Conservation (phyloP, 164 flowering plant species). For the Aristolochia californica region DNA sequence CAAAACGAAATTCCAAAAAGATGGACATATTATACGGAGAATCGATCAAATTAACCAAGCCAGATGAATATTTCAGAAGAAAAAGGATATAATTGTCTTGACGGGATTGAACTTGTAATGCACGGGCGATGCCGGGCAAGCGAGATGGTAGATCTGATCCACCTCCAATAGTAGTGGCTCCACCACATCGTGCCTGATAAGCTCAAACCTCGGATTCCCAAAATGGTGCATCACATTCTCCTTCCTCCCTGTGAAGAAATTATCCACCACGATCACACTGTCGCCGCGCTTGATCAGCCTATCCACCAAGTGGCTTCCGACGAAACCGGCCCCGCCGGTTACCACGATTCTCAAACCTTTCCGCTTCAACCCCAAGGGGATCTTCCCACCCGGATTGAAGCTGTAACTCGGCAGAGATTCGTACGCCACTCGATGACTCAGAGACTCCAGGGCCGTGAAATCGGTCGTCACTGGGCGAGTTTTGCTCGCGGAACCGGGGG, state of each 20-base stretch:
- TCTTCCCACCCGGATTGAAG: constrained; percentile 36
- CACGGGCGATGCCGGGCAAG: constrained; percentile 90
- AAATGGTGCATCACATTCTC: constrained; percentile 88
- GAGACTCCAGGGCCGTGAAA: constrained; percentile 1
- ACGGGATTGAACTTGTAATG: constrained; percentile 95
- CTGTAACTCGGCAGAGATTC: neutral
- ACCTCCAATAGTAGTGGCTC: constrained; percentile 80
- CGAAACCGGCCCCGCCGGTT: constrained; percentile 93
- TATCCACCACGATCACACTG: constrained; percentile 86
- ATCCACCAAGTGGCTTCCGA: constrained; percentile 84
- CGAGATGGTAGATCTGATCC: constrained; percentile 92
- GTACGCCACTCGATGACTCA: constrained; percentile 11
- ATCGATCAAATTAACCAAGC: too few relatives aligned
- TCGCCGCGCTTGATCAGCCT: constrained; percentile 73
- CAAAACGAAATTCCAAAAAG: neutral
- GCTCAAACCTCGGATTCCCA: constrained; percentile 78
- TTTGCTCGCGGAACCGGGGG: constrained; percentile 3
- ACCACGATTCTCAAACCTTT: constrained; percentile 74
- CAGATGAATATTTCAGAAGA: too few relatives aligned
- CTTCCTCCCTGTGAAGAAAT: constrained; percentile 86
- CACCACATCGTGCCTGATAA: constrained; percentile 86
- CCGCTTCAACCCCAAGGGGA: constrained; percentile 69
- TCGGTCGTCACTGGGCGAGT: constrained; percentile 6
- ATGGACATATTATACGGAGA: too few relatives aligned
- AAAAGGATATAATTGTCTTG: constrained; percentile 87